These are phyloP conservation scores for Haplosporangium gracile DNA, from an alignment of 192 early-diverging fungal species.

Conservation along the genomic window DNA sequence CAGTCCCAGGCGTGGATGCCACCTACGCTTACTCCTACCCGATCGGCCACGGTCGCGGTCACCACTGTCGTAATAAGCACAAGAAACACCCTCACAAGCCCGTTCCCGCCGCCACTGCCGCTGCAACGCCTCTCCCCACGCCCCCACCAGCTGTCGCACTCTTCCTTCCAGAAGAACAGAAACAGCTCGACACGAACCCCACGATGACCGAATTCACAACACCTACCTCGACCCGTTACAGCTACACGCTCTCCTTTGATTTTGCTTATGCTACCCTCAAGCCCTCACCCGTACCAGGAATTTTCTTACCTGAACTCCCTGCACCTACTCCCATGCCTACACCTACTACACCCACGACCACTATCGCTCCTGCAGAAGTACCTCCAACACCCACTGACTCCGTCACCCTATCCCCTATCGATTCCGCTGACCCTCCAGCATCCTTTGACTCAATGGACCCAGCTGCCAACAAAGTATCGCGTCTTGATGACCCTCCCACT, in stretches of 20 bases:
- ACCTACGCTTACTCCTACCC: slow-evolving; percentile 5
- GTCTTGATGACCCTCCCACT: neutral
- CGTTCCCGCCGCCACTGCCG: neutral
- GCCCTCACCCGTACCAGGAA: neutral
- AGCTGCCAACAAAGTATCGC: neutral
- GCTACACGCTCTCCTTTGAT: slow-evolving; percentile 21
- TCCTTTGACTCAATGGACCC: neutral
- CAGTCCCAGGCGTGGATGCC: slow-evolving; percentile 2
- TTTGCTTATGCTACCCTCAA: slow-evolving; percentile 12
- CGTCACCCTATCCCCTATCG: neutral
- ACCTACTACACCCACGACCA: neutral
- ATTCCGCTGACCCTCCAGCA: neutral
- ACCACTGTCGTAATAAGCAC: neutral
- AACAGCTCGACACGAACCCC: neutral
- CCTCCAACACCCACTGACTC: neutral
- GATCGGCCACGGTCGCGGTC: neutral
- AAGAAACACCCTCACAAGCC: neutral
- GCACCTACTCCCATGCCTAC: neutral
- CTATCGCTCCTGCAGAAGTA: neutral
- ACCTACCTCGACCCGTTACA: neutral
- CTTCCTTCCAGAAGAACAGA: neutral
- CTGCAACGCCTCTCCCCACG: neutral
- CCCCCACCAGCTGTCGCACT: neutral
- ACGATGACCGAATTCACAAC: neutral
- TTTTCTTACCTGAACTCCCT: slow-evolving; percentile 9